These are phyloP conservation scores for Ophiostoma populinum DNA, from an alignment of 2,329 filamentous ascomycete species.

Conservation along the genomic window DNA sequence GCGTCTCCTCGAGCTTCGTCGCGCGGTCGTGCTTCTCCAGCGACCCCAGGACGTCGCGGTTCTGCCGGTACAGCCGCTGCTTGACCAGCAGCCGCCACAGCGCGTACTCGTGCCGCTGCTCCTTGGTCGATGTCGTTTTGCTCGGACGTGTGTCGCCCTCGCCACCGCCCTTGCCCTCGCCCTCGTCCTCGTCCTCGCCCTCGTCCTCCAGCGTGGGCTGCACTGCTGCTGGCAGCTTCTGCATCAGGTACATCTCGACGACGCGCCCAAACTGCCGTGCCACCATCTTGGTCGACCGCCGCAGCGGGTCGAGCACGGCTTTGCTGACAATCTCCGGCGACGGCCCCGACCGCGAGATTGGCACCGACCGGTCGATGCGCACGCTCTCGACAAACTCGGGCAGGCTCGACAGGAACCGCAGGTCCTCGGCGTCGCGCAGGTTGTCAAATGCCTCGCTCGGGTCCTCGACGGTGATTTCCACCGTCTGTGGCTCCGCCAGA, in stretches of 20 bases:
- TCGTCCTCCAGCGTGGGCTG: conserved; percentile 29
- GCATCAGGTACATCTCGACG: conserved; percentile 59
- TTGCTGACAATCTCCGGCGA: conserved; percentile 40
- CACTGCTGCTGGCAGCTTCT: conserved; percentile 36
- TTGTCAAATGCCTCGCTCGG: conserved; percentile 78
- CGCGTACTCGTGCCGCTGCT: conserved; percentile 44
- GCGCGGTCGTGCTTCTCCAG: conserved; percentile 51
- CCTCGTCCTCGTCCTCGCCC: conserved; percentile 1
- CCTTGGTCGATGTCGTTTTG: conserved; percentile 25
- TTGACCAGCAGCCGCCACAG: conserved; percentile 65
- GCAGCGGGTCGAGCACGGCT: conserved; percentile 36
- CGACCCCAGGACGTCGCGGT: conserved; percentile 52
- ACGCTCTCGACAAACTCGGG: conserved; percentile 38
- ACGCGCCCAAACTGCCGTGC: conserved; percentile 60
- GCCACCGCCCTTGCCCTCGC: conserved; percentile 13
- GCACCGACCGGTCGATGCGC: conserved; percentile 32
- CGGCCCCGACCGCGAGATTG: conserved; percentile 29
- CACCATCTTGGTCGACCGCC: conserved; percentile 50
- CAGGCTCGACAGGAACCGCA: conserved; percentile 41
- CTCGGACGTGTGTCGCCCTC: conserved; percentile 8
- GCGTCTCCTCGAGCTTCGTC: conserved; percentile 53
- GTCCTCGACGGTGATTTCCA: conserved; percentile 85
- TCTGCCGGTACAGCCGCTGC: conserved; percentile 58
- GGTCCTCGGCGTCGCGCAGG: conserved; percentile 58
- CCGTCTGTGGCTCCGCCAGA: conserved; percentile 47